phyloP scores from a whole-genome alignment of 805 yeast genomes.

The Barnettozyma sp. region DNA sequence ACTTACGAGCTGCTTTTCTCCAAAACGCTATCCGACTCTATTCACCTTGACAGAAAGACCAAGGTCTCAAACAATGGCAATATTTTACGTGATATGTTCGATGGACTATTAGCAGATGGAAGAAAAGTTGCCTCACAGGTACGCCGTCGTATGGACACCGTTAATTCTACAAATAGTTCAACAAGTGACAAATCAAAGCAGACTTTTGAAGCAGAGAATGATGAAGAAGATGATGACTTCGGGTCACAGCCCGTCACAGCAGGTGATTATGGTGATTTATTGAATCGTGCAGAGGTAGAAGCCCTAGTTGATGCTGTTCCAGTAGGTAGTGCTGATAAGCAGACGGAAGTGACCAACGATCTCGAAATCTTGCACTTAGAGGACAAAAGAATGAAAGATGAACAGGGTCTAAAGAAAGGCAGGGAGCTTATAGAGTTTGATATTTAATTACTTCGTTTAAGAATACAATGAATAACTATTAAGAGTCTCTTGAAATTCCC shows the following conservation, averaged over 20 bases:
- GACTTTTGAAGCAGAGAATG: constrained; percentile 14
- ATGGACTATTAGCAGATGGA: constrained; percentile 88
- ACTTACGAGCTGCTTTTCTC: constrained; percentile 83
- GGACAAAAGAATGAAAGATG: constrained; percentile 10
- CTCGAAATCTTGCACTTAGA: constrained; percentile 26
- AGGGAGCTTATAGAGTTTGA: constrained; percentile 38
- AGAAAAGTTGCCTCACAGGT: constrained; percentile 86
- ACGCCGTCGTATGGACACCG: constrained; percentile 76
- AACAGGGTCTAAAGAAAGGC: constrained; percentile 17
- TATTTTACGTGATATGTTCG: constrained; percentile 80
- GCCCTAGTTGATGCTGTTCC: constrained; percentile 31
- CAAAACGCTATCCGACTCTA: constrained; percentile 55
- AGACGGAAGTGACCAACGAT: constrained; percentile 18
- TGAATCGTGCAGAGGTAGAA: constrained; percentile 45
- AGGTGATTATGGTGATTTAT: constrained; percentile 36
- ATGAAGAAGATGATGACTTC: constrained; percentile 45
- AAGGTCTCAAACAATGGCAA: constrained; percentile 38
- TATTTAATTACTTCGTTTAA: no score
- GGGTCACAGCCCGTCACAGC: constrained; percentile 33
- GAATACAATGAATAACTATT: no score
- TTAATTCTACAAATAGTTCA: constrained; percentile 15
- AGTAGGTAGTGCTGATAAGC: constrained; percentile 9
- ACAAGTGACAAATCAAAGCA: constrained; percentile 9
- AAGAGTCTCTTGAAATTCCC: no score
- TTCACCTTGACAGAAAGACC: constrained; percentile 55